Evolutionary conservation across 2,329 filamentous ascomycete genomes (phyloP), one percentile per base, ranked within the genome.

Genomic region (Beauveria varroae): DNA sequence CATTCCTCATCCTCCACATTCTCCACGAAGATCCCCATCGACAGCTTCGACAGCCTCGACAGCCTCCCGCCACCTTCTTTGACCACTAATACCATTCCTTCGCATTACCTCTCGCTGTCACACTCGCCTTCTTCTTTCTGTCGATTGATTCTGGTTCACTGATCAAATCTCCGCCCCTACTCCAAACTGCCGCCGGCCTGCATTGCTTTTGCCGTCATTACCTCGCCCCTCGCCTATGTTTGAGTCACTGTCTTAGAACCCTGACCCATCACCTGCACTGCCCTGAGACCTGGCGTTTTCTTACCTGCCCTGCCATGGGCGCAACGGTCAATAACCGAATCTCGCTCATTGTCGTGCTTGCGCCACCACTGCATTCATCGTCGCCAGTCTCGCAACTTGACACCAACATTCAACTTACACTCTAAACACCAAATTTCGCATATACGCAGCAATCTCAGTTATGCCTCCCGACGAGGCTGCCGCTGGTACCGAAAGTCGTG

Each of bases 161-260:
- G 22, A 26, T 50, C 44, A 34, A 34, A 52, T 51, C 37, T 44
- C 57, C 55, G 55, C 30, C 44, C 14, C 26, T 41, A 24, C 53
- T 55, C 26, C 55, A 40, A 57, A 28, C 50, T 50, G 44, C 30
- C 41, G 28, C 41, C 47, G 12, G n/a, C 12, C 28, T 7, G 28
- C 55, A 49, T 57, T 57, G 44, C 34, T 50, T 50, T 40, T 57
- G 55, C 46, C 46, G 44, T 40, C 55, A 41, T 60, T 28, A 18
- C 20, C 30, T 60, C 41, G 41, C 40, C 57, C 49, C 50, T 60
- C 57, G 57, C 57, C 57, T 59, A 59, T 43, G 46, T 60, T 46
- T 54, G 57, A 60, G 57, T 60, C 57, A 60, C 41, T 60, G 57
- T 60, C 57, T 60, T 54, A 40, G 49, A 44, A 59, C 24, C 37